Conservation (phyloP, 2,329 filamentous ascomycete species). For the Fusarium temperatum region DNA sequence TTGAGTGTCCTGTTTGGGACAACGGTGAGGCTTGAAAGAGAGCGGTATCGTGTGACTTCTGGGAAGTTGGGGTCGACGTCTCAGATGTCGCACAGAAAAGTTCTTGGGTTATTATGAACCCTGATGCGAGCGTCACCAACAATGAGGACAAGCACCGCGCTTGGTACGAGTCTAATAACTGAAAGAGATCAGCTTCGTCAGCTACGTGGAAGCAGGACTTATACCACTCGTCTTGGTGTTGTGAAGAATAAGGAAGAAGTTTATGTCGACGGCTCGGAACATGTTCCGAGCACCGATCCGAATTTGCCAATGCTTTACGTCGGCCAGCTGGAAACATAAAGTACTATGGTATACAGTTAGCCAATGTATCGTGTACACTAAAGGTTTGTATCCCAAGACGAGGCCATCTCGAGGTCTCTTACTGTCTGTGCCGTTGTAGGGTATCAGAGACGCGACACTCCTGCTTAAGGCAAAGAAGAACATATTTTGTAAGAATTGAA, state of each 20-base stretch:
- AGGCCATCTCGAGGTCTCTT: background rate
- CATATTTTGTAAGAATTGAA: background rate
- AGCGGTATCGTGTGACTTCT: background rate
- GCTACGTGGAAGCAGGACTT: rapidly evolving
- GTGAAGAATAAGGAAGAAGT: background rate
- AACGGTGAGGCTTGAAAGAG: background rate
- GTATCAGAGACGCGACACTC: too few species aligned
- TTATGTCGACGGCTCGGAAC: background rate
- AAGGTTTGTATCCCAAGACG: background rate
- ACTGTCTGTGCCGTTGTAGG: too few species aligned
- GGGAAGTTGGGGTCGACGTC: background rate
- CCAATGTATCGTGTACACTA: rapidly evolving
- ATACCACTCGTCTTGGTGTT: background rate
- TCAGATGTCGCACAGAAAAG: rapidly evolving
- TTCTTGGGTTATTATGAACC: too few species aligned
- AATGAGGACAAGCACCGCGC: rapidly evolving
- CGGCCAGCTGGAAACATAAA: background rate
- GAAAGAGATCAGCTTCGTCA: too few species aligned
- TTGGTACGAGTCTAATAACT: background rate
- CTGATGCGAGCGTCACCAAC: background rate
- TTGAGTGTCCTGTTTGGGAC: rapidly evolving
- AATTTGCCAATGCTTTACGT: rapidly evolving
- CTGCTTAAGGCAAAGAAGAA: background rate
- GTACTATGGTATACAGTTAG: rapidly evolving
- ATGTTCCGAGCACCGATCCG: rapidly evolving